These are phyloP conservation scores for Nakaseomyces sp. DNA, from an alignment of 1,139 yeast species.

Conservation along the genomic window DNA sequence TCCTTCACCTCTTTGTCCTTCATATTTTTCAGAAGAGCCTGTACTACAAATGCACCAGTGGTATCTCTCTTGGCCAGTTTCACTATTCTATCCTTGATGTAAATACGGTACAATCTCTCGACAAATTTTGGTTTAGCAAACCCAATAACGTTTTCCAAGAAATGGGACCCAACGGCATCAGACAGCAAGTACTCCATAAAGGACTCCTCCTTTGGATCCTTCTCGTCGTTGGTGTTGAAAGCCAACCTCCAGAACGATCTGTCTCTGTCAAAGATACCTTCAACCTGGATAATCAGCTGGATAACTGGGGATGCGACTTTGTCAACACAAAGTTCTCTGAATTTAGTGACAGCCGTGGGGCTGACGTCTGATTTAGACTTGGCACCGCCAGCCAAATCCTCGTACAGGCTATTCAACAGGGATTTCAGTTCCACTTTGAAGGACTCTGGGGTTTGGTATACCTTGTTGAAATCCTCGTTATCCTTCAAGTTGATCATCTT, in stretches of 20 bases:
- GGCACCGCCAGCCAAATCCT: constrained; percentile 34
- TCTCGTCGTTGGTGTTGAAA: constrained; percentile 38
- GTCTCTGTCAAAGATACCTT: constrained; percentile 67
- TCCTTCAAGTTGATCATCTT: constrained; percentile 87
- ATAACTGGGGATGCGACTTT: constrained; percentile 81
- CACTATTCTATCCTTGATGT: constrained; percentile 65
- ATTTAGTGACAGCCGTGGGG: constrained; percentile 31
- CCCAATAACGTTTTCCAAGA: constrained; percentile 62
- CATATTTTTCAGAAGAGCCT: constrained; percentile 53
- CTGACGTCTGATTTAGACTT: constrained; percentile 27
- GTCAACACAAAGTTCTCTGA: constrained; percentile 70
- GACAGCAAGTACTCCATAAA: constrained; percentile 77
- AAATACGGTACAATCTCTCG: constrained; percentile 58
- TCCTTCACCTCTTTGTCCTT: constrained; percentile 51
- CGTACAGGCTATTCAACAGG: constrained; percentile 34
- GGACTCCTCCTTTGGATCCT: constrained; percentile 60
- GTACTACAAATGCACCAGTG: constrained; percentile 78
- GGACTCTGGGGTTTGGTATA: constrained; percentile 64
- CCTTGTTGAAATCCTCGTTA: constrained; percentile 54
- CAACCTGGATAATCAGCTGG: constrained; percentile 72
- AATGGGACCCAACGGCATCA: constrained; percentile 87
- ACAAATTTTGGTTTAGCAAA: constrained; percentile 60
- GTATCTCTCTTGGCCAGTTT: constrained; percentile 71
- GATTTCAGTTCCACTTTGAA: constrained; percentile 56
- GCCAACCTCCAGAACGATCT: constrained; percentile 56